Evolutionary conservation across 176 grass and related monocot genomes (phyloP), one percentile per base, ranked within the genome.

Genomic region (Oryza glumipatula): DNA sequence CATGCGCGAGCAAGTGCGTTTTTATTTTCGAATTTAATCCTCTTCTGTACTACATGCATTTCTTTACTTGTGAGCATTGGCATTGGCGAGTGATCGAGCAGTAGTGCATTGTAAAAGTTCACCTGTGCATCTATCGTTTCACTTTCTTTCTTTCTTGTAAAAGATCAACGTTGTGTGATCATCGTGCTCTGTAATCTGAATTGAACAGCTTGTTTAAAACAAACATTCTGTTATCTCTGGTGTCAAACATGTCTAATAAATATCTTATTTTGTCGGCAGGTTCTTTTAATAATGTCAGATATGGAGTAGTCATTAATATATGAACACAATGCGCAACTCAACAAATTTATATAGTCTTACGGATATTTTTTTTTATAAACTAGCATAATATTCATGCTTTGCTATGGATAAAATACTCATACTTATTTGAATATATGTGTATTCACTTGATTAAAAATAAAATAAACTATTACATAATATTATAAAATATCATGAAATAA

Each of bases 61-160:
- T 66, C 23, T 48, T 41, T 79, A 30, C 9, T 32, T 52, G 45
- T 74, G 74, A 76, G 74, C 51, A 22, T 60, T 38, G 51, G 51
- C 5, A 58, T 58, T 58, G 54, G 54, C 52, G 52, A 39, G 16
- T 13, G 28, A 39, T 32, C 19, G 28, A 30, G 7, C 16, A 3
- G 45, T n/a, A 13, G 30, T 39, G 4, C 28, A 33, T 60, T 21
- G 28, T 79, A 28, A 11, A 28, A 11, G 12, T 16, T 36, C 11
- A 19, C 17, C 11, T 15, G 21, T 46, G 70, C 70, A 26, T 28
- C 21, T 10, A 9, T 63, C 3, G 58, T 63, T 77, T 43, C 33
- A 45, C 7, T 44, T 47, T 46, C n/a, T 72, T 46, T n/a, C 21
- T 9, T 70, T 36, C 35, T 36, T 72, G 69, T 11, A 45, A 72